phyloP scores from a whole-genome alignment of 2,329 filamentous ascomycete species.

The Aspergillus pseudoterreus region DNA sequence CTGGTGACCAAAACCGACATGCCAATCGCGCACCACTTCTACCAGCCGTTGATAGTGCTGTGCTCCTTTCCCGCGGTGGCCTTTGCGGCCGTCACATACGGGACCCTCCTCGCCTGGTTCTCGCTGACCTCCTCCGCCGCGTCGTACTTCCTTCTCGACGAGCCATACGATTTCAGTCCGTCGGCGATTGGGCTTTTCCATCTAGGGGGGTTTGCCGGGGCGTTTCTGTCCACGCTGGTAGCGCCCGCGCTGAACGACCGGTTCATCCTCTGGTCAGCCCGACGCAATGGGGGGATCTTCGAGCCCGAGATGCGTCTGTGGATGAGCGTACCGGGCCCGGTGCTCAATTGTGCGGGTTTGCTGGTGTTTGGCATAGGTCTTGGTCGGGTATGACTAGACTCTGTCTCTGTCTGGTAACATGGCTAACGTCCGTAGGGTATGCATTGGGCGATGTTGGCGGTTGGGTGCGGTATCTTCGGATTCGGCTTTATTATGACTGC shows the following conservation, averaged over 20 bases:
- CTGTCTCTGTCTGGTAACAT: no score
- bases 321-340: slow-evolving; percentile 24
- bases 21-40: slow-evolving; percentile 22
- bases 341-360: slow-evolving; percentile 8
- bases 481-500: slow-evolving; percentile 3
- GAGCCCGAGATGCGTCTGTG: slow-evolving; percentile 46
- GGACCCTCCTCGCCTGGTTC: slow-evolving; percentile 35
- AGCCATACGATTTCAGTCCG: slow-evolving; percentile 40
- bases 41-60: slow-evolving; percentile 28
- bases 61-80: slow-evolving; percentile 48
- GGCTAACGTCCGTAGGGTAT: slow-evolving; percentile 30
- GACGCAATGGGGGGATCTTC: slow-evolving; percentile 37
- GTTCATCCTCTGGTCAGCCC: slow-evolving; percentile 32
- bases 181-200: slow-evolving; percentile 37
- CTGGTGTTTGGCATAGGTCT: neutral
- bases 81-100: slow-evolving; percentile 39
- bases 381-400: neutral
- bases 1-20: slow-evolving; percentile 18
- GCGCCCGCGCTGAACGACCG: slow-evolving; percentile 35
- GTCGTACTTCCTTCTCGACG: slow-evolving; percentile 33
- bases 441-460: slow-evolving; percentile 41
- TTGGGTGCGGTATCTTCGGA: slow-evolving; percentile 27
- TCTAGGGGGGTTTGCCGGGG: slow-evolving; percentile 39
- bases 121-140: slow-evolving; percentile 35
- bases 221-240: slow-evolving; percentile 31